Conservation (phyloP, 768 basidiomycete genomes). For the Russula sp. region DNA sequence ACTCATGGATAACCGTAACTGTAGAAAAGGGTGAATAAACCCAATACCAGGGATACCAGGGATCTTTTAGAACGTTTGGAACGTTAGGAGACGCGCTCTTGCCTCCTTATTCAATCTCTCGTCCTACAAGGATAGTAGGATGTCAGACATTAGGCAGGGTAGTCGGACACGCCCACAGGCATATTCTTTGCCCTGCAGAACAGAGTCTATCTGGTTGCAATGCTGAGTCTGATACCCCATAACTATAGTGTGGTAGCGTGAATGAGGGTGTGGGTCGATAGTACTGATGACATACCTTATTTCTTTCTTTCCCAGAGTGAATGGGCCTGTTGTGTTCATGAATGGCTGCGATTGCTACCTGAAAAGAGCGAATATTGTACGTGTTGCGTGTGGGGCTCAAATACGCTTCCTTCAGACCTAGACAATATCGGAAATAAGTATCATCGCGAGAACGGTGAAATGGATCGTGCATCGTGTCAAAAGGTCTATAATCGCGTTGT, state of each 20-base stretch:
- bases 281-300: slow-evolving; percentile 7
- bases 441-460: background rate
- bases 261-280: background rate
- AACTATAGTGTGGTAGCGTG: slow-evolving; percentile 7
- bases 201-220: slow-evolving; percentile 21
- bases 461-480: slow-evolving; percentile 35
- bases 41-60: slow-evolving; percentile 48
- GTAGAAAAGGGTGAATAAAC: slow-evolving; percentile 28
- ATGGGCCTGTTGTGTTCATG: slow-evolving; percentile 8
- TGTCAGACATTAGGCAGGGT: background rate
- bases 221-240: slow-evolving; percentile 20
- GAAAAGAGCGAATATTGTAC: slow-evolving; percentile 23
- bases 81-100: slow-evolving; percentile 25
- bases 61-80: slow-evolving; percentile 32
- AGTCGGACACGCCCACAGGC: slow-evolving; percentile 16
- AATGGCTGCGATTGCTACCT: slow-evolving; percentile 14
- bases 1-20: background rate
- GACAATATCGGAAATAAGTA: background rate
- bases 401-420: slow-evolving; percentile 19
- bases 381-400: slow-evolving; percentile 14
- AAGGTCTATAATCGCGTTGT: slow-evolving; percentile 35
- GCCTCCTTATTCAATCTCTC: slow-evolving; percentile 23
- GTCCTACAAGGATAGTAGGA: slow-evolving; percentile 8
- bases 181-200: slow-evolving; percentile 19
- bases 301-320: slow-evolving; percentile 15